A percentile compares a stretch with the other conserved stretches of the same genome.
Evolutionary conservation across 805 yeast species (phyloP).

Genomic region (Teunomyces aglyptinius): DNA sequence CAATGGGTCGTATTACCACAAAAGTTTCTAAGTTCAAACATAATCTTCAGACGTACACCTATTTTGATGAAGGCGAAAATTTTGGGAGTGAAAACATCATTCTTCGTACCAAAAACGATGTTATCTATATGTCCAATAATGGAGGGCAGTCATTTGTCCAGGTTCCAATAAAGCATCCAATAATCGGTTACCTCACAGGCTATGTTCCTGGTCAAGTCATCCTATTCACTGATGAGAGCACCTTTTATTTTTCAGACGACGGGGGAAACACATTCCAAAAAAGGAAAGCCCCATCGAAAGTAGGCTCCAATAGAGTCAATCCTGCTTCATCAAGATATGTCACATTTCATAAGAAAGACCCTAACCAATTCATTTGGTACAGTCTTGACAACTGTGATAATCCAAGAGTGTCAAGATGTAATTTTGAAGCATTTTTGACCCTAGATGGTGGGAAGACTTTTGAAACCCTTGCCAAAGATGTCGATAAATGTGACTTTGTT

Average conservation of each 20-base stretch:
- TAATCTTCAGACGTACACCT: slow-evolving; percentile 52
- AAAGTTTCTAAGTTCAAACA: slow-evolving; percentile 50
- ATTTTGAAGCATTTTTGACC: slow-evolving; percentile 58
- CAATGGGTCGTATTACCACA: slow-evolving; percentile 31
- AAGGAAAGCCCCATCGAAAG: slow-evolving; percentile 50
- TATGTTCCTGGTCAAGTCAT: slow-evolving; percentile 55
- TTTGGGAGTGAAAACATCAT: slow-evolving; percentile 46
- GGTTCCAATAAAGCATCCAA: slow-evolving; percentile 38
- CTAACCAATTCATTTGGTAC: slow-evolving; percentile 63
- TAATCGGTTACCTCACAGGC: slow-evolving; percentile 60
- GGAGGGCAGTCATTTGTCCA: slow-evolving; percentile 55
- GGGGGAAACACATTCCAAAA: slow-evolving; percentile 60
- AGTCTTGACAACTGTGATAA: slow-evolving; percentile 60
- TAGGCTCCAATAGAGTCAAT: slow-evolving; percentile 20
- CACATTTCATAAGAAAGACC: slow-evolving; percentile 59
- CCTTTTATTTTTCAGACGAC: slow-evolving; percentile 59
- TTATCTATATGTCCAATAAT: slow-evolving; percentile 65
- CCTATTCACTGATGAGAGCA: slow-evolving; percentile 47
- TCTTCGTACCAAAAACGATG: slow-evolving; percentile 51
- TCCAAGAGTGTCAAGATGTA: slow-evolving; percentile 48
- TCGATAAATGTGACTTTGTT: slow-evolving; percentile 65
- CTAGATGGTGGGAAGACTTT: slow-evolving; percentile 67
- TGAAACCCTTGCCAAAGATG: slow-evolving; percentile 50
- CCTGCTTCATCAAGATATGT: slow-evolving; percentile 29
- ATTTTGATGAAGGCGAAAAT: slow-evolving; percentile 51